Percentiles rank a stretch among this genome's conserved stretches.
Conservation (phyloP, 495 filamentous ascomycete genomes). For the Penicillium parvum region DNA sequence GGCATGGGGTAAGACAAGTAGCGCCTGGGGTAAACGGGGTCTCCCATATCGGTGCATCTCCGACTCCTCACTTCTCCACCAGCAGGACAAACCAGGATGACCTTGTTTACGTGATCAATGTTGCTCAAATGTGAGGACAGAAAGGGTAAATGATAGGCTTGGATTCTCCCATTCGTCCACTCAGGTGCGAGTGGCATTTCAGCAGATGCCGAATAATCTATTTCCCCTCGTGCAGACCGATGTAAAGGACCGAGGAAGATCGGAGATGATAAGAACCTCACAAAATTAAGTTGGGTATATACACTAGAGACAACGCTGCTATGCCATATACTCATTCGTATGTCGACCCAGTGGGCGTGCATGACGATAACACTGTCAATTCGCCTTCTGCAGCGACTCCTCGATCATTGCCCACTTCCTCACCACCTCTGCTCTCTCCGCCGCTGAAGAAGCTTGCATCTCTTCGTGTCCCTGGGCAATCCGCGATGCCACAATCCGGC, state of each 20-base stretch:
- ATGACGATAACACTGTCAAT: neutral
- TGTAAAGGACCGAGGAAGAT: neutral
- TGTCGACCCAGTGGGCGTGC: neutral
- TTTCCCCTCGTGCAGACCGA: neutral
- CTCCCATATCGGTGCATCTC: slow-evolving; percentile 3
- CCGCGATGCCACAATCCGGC: slow-evolving; percentile 16
- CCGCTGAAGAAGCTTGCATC: slow-evolving; percentile 16
- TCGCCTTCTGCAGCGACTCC: slow-evolving; percentile 1
- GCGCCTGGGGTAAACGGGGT: neutral
- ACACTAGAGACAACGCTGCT: neutral
- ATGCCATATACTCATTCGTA: neutral
- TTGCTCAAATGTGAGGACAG: neutral
- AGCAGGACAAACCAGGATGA: too few species aligned
- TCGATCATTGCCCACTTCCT: slow-evolving; percentile 18
- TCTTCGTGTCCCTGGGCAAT: slow-evolving; percentile 26
- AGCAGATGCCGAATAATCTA: too few species aligned
- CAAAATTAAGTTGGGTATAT: neutral
- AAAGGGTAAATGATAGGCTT: neutral
- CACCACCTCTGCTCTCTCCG: slow-evolving; percentile 16
- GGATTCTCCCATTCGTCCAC: neutral
- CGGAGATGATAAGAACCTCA: too few species aligned
- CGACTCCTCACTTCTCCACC: too few species aligned
- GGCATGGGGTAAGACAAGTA: neutral
- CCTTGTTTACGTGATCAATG: too few species aligned
- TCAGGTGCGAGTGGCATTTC: neutral